These are phyloP conservation scores for Blastosporella zonata DNA, from an alignment of 1,284 basidiomycete genomes.

Conservation along the genomic window DNA sequence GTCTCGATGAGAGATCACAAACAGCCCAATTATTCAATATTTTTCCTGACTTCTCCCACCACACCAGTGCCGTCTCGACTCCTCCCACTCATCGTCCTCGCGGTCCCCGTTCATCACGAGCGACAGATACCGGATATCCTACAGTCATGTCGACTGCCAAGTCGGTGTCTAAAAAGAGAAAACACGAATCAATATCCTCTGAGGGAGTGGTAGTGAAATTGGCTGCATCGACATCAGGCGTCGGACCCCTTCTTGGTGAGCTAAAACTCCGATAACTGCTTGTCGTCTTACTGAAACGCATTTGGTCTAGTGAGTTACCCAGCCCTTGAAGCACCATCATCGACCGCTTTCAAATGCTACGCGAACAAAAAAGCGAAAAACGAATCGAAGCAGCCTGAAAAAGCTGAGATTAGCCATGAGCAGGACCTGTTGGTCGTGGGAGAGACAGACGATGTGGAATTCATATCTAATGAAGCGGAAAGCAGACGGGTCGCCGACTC, in stretches of 20 bases:
- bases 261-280: constrained; percentile 10
- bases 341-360: constrained; percentile 69
- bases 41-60: constrained; percentile 2
- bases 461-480: constrained; percentile 73
- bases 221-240: constrained; percentile 37
- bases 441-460: constrained; percentile 44
- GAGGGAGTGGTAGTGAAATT: constrained; percentile 45
- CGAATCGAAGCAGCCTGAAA: constrained; percentile 26
- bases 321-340: constrained; percentile 56
- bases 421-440: constrained; percentile 44
- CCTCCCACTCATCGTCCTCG: constrained; percentile 5
- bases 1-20: constrained; percentile 11
- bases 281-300: neutral
- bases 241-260: constrained; percentile 75
- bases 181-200: constrained; percentile 40
- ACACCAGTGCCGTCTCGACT: constrained; percentile 7
- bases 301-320: constrained; percentile 67
- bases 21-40: constrained; percentile 12
- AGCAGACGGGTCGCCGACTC: constrained; percentile 44
- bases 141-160: constrained; percentile 27
- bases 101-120: neutral
- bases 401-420: constrained; percentile 19
- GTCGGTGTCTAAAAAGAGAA: constrained; percentile 57
- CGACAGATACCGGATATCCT: constrained; percentile 1
- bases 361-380: constrained; percentile 38